Conservation (phyloP, 768 basidiomycete genomes). For the Amanita phalloides region DNA sequence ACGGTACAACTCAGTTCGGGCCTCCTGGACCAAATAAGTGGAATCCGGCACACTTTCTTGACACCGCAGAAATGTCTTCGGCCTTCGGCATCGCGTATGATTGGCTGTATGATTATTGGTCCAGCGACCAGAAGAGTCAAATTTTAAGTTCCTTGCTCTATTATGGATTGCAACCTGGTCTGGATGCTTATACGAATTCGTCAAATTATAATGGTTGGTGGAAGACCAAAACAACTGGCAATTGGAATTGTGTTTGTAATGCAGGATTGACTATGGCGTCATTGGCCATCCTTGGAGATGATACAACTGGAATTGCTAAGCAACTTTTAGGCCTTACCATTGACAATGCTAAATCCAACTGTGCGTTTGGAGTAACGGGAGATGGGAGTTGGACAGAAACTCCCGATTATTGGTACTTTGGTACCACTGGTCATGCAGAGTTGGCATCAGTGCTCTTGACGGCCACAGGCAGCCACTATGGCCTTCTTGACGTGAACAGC, state of each 20-base stretch:
- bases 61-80: conserved; percentile 79
- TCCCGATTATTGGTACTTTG: conserved; percentile 93
- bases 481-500: conserved; percentile 61
- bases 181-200: conserved; percentile 35
- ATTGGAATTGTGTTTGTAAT: conserved; percentile 99
- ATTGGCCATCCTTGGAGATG: conserved; percentile 82
- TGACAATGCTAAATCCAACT: conserved; percentile 67
- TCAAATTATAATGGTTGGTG: conserved; percentile 59
- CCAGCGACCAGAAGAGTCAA: conserved; percentile 51
- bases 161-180: conserved; percentile 67
- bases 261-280: conserved; percentile 81
- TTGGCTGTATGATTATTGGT: conserved; percentile 88
- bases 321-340: conserved; percentile 60
- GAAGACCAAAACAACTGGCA: conserved; percentile 61
- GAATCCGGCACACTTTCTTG: conserved; percentile 90
- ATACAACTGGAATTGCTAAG: conserved; percentile 61
- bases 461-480: conserved; percentile 79
- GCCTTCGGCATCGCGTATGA: conserved; percentile 94
- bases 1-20: conserved; percentile 58
- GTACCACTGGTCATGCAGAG: conserved; percentile 85
- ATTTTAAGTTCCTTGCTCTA: conserved; percentile 67
- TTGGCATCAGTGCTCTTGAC: conserved; percentile 73
- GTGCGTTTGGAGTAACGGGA: conserved; percentile 44
- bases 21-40: conserved; percentile 48
- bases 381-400: conserved; percentile 96